Evolutionary conservation across 164 flowering plant genomes (phyloP), one percentile per base, ranked within the genome.

Genomic region (Macadamia integrifolia): DNA sequence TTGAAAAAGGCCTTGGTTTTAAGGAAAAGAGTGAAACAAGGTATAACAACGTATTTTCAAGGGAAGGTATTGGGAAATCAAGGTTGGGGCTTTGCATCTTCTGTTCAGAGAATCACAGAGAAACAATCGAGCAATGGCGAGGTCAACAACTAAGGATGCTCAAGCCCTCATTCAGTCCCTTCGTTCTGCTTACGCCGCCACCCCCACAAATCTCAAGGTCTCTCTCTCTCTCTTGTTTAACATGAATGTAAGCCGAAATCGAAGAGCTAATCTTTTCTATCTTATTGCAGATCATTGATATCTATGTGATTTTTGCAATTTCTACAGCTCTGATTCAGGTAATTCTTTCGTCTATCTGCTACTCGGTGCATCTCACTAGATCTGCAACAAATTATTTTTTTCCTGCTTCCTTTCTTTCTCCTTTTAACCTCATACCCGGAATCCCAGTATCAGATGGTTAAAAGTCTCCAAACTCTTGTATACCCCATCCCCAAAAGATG

Each of bases 321-420:
- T 71, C 78, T 76, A 89, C 96, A 5, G 91, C 97, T 65, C 64
- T 87, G 28, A 87, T 93, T 62, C 98, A 93, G 93, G 98, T 90
- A 72, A 1, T 8, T 14, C 49, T 6, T 35, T 12, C 49, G 13
- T 0, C 1, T 8, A 11, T 3, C 6, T 46, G 13, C 11, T 17
- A 17, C 11, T 60, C 3, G 32, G 10, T 30, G 40, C 13, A 15
- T 46, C 7, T 23, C 31, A 12, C 53, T 32, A 1, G 4, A 48
- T 28, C 31, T 35, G 49, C 53, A 2, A 7, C 57, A 58, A 17
- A 58, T 43, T 23, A 23, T 53, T 43, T 18, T 55, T 66, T 17
- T 67, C 28, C 29, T 9, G 11, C 15, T 9, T 35, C 18, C 18
- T 12, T 1, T 58, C 9, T 17, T 1, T 13, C 9, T 9, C 1